phyloP scores from a whole-genome alignment of 2,329 filamentous ascomycete species.

The Colletotrichum incanum region DNA sequence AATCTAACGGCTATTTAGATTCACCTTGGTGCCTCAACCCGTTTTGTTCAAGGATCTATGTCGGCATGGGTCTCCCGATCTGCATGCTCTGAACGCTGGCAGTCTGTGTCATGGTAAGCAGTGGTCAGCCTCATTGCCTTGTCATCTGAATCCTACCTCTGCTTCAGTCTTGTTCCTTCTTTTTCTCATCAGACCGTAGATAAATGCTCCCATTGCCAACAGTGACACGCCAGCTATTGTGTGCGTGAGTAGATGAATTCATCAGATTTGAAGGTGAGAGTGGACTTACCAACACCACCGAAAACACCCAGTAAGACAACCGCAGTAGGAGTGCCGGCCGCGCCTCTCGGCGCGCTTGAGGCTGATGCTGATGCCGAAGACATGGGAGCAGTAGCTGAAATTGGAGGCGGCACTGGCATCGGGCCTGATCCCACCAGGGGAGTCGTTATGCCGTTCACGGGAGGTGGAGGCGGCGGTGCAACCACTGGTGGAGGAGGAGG shows the following conservation, averaged over 20 bases:
- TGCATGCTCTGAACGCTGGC: slow-evolving; percentile 31
- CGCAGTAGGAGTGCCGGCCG: slow-evolving; percentile 33
- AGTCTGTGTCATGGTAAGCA: not conserved
- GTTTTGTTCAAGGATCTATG: slow-evolving; percentile 7
- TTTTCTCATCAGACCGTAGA: slow-evolving; percentile 34
- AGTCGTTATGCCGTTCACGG: slow-evolving; percentile 9
- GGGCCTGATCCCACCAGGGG: slow-evolving; percentile 4
- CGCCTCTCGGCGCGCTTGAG: slow-evolving; percentile 12
- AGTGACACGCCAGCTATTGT: slow-evolving; percentile 31
- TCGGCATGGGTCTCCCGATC: slow-evolving; percentile 38
- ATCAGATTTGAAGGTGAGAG: accelerated
- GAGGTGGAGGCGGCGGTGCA: not conserved
- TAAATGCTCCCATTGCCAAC: slow-evolving; percentile 35
- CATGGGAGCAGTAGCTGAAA: not conserved
- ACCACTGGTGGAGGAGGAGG: not conserved
- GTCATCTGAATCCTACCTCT: slow-evolving; percentile 10
- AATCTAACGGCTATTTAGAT: not conserved
- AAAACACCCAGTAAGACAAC: slow-evolving; percentile 37
- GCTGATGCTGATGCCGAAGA: slow-evolving; percentile 28
- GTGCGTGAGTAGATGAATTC: not conserved
- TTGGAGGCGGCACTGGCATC: slow-evolving; percentile 14
- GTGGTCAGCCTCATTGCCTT: too few species aligned
- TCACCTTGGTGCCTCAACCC: not conserved
- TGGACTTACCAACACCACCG: slow-evolving; percentile 36
- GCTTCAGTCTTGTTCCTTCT: slow-evolving; percentile 14